Base-by-base conservation (phyloP, 768 basidiomycete species). In the Suillus cothurnatus region DNA sequence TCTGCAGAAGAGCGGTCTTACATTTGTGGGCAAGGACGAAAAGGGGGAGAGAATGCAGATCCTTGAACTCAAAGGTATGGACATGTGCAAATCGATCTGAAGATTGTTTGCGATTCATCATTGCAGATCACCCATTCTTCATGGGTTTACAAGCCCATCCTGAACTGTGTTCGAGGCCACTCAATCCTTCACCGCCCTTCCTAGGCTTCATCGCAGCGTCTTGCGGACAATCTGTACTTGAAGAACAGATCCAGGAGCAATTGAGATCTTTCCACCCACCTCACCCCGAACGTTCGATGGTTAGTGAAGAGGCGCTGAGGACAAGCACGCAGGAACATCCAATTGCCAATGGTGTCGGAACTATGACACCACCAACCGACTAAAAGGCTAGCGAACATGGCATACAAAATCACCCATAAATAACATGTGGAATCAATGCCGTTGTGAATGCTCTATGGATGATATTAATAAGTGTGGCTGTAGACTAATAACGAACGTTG, bases 131-230 rank as follows among this genome's bases (percentile, higher is more conserved):
- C 77, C 93, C 95, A 2, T 99, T 87, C 83, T 99, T 96, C 74
- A 80, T 97, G 52, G 97, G 88, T 28, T 82, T 99, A 52, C 97
- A 99, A 80, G 94, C 97, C 1, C 97, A 99, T 73, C 97, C 97
- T 0, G 97, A 99, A 78, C 96, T 99, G 81, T 99, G 97, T 81
- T 96, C 97, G 28, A 89, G 97, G 34, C 97, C 97, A 2, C 82
- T 99, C 50, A 99, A 99, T 79, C 97, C 97, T 2, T 97, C 95
- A 0, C 97, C 97, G 0, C 91, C 95, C 0, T 98, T 98, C 88
- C 89, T 99, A 61, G 97, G 97, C 17, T 91, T 99, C 75, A 85
- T 99, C 56, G 88, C 97, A 6, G 95, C 97, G 1, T 81, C 97
- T 0, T 82, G 82, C 50, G 84, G 85, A 0, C 17, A 52, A 21